A percentile compares a stretch with the other conserved stretches of the same genome.
These are phyloP conservation scores for Annulohypoxylon maeteangense DNA, from an alignment of 495 filamentous ascomycete genomes.

Conservation along the genomic window DNA sequence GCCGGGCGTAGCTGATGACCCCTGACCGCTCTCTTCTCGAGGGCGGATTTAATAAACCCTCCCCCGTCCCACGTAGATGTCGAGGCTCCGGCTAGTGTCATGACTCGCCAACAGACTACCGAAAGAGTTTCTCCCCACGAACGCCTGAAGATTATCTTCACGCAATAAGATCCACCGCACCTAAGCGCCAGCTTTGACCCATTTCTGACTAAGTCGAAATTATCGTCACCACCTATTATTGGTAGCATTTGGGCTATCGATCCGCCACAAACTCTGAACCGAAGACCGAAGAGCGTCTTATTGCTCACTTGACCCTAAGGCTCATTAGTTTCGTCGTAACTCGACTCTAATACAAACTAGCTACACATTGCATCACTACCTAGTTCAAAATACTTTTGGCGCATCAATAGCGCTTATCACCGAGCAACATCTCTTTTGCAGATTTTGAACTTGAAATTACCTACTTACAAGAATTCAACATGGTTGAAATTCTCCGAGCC, in stretches of 20 bases:
- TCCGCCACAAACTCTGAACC: conserved; percentile 1
- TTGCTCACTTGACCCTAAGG: conserved; percentile 16
- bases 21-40: conserved; percentile 34
- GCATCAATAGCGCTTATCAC: conserved; percentile 21
- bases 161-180: conserved; percentile 9
- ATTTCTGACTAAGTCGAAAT: conserved; percentile 27
- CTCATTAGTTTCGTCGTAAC: conserved; percentile 22
- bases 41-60: conserved; percentile 37
- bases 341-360: conserved; percentile 17
- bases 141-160: conserved; percentile 26
- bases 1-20: conserved; percentile 32
- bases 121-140: conserved; percentile 29
- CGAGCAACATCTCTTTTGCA: conserved; percentile 3
- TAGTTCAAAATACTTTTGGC: conserved; percentile 4
- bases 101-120: conserved; percentile 41
- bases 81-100: conserved; percentile 31
- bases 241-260: conserved; percentile 13
- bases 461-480: conserved; percentile 22
- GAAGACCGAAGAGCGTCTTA: conserved; percentile 13
- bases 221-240: conserved; percentile 30
- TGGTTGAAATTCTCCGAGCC: conserved; percentile 39
- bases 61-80: conserved; percentile 28
- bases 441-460: conserved; percentile 25
- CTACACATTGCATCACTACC: conserved; percentile 15
- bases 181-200: conserved; percentile 31